A percentile compares a stretch with the other conserved stretches of the same genome.
phyloP scores from a whole-genome alignment of 2,329 filamentous ascomycete species.

The Colletotrichum sp. region DNA sequence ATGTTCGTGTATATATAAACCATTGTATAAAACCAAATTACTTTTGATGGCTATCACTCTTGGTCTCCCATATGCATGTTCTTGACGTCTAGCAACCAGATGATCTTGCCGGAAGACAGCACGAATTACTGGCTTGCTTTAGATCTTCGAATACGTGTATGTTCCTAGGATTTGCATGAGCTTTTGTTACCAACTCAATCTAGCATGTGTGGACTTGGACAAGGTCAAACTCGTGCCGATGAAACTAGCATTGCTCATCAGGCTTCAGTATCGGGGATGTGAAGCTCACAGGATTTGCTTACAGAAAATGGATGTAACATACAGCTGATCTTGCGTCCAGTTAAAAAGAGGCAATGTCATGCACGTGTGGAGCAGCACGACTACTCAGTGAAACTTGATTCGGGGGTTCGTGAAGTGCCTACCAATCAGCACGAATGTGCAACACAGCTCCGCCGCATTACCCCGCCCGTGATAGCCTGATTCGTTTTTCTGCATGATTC shows the following conservation, averaged over 20 bases:
- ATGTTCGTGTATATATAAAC: neutral
- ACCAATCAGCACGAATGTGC: neutral
- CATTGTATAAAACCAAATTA: neutral
- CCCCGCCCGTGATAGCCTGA: neutral
- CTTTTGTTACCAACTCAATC: no score
- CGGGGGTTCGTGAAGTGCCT: no score
- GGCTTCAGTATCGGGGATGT: neutral
- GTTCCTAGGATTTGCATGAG: no score
- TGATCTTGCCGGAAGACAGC: no score
- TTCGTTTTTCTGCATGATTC: neutral
- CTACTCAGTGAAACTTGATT: neutral
- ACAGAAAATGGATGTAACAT: neutral
- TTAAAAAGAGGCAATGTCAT: neutral
- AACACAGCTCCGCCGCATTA: neutral
- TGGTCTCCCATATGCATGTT: neutral
- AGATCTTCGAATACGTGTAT: no score
- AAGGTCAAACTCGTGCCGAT: neutral
- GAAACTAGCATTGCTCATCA: neutral
- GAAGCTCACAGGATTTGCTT: neutral
- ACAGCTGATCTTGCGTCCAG: neutral
- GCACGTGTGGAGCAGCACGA: neutral
- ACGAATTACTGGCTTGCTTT: no score
- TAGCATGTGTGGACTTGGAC: no score
- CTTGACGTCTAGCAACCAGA: no score
- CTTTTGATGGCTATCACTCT: neutral